phyloP scores from a whole-genome alignment of 768 basidiomycete genomes.

The Pulveroboletus frians region DNA sequence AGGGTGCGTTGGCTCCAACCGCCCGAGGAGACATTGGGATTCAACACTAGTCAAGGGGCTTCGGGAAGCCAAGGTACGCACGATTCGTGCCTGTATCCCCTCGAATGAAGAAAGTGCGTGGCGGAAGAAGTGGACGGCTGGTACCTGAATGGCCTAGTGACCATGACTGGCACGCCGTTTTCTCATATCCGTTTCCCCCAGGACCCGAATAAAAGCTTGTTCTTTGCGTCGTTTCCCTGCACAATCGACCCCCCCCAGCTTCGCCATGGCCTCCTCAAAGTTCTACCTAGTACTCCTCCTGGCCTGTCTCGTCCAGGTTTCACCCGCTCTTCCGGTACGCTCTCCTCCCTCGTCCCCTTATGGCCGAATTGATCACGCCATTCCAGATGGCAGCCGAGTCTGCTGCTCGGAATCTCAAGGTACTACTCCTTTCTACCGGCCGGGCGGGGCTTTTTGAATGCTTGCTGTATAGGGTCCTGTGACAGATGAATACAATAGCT shows the following conservation, averaged over 20 bases:
- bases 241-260: neutral
- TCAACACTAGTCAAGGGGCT: constrained; percentile 5
- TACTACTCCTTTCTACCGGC: constrained; percentile 1
- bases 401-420: constrained; percentile 5
- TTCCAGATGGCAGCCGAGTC: constrained; percentile 12
- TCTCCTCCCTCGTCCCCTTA: neutral
- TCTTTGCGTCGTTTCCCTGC: neutral
- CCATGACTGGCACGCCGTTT: constrained; percentile 18
- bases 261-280: constrained; percentile 19
- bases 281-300: constrained; percentile 20
- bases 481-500: constrained; percentile 18
- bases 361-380: neutral
- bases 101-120: constrained; percentile 13
- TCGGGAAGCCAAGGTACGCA: constrained; percentile 8
- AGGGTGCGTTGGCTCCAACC: neutral
- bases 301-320: constrained; percentile 17
- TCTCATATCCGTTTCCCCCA: constrained; percentile 17
- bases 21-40: constrained; percentile 5
- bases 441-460: constrained; percentile 1
- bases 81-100: constrained; percentile 21
- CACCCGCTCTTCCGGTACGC: constrained; percentile 23
- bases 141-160: constrained; percentile 23
- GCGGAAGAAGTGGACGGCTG: constrained; percentile 19
- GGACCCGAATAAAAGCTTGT: constrained; percentile 21
- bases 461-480: constrained; percentile 12